These are phyloP conservation scores for Pelargonium exstipulatum DNA, from an alignment of 441 rosid genomes.

Conservation along the genomic window DNA sequence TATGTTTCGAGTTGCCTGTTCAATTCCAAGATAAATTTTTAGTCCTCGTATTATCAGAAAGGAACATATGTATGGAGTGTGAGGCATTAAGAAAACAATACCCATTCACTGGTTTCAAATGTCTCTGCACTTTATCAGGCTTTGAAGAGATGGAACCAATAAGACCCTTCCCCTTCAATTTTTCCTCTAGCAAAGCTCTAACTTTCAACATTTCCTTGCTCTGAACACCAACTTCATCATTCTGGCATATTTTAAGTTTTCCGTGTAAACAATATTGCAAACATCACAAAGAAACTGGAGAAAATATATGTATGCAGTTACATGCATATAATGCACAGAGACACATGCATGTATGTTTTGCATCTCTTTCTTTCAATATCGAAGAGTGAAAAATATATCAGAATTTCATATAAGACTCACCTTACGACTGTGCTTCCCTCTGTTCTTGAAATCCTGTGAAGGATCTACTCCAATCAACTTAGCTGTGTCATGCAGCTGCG, in stretches of 20 bases:
- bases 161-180: constrained; percentile 55
- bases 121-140: constrained; percentile 43
- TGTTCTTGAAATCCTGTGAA: constrained; percentile 23
- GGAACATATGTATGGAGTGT: constrained; percentile 6
- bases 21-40: constrained; percentile 17
- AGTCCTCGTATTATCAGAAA: constrained; percentile 20
- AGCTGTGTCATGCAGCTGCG: constrained; percentile 26
- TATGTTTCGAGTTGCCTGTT: constrained; percentile 68
- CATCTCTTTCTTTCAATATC: neutral
- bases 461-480: constrained; percentile 30
- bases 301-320: neutral
- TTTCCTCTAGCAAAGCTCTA: constrained; percentile 79
- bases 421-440: constrained; percentile 44
- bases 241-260: constrained; percentile 36
- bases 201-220: constrained; percentile 72
- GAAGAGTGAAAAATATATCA: neutral
- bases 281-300: no score
- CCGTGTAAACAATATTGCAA: neutral
- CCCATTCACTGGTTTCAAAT: constrained; percentile 50
- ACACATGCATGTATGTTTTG: neutral
- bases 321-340: neutral
- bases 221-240: constrained; percentile 48
- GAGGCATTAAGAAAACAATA: constrained; percentile 23
- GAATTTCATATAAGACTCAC: constrained; percentile 30
- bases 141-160: constrained; percentile 39